Conservation (phyloP, 495 filamentous ascomycete species). For the Penicillium robsamsonii region DNA sequence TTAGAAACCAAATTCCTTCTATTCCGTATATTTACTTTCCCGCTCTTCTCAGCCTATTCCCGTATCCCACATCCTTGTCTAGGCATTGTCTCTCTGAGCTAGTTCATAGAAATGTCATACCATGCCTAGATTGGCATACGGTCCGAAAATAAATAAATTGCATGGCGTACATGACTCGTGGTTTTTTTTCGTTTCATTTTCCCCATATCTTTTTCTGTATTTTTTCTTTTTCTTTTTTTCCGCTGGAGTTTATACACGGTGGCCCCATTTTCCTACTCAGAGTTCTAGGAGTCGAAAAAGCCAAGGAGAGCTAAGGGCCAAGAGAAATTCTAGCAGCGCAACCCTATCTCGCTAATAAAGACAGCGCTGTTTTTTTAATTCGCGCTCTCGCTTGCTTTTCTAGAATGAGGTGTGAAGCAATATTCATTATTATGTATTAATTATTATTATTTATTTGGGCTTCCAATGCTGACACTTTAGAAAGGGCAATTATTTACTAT, state of each 20-base stretch:
- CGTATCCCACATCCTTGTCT: not conserved
- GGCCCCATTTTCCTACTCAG: conserved; percentile 4
- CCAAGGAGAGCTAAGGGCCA: conserved; percentile 2
- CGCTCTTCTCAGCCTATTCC: not conserved
- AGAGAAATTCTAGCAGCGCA: not conserved
- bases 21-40: not conserved
- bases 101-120: not conserved
- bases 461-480: not conserved
- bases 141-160: conserved; percentile 13
- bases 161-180: conserved; percentile 30
- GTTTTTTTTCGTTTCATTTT: not conserved
- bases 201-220: not conserved
- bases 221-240: not conserved
- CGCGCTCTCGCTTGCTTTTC: not conserved
- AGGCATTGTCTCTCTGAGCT: not conserved
- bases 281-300: not conserved
- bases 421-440: not conserved
- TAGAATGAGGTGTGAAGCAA: not conserved
- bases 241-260: conserved; percentile 1
- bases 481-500: not conserved
- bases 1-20: not conserved
- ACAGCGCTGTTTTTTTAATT: not conserved
- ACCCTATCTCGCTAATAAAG: conserved; percentile 13
- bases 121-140: conserved; percentile 8
- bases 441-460: not conserved